phyloP scores from a whole-genome alignment of 1,284 basidiomycete species.

The Tylopilus sp. region DNA sequence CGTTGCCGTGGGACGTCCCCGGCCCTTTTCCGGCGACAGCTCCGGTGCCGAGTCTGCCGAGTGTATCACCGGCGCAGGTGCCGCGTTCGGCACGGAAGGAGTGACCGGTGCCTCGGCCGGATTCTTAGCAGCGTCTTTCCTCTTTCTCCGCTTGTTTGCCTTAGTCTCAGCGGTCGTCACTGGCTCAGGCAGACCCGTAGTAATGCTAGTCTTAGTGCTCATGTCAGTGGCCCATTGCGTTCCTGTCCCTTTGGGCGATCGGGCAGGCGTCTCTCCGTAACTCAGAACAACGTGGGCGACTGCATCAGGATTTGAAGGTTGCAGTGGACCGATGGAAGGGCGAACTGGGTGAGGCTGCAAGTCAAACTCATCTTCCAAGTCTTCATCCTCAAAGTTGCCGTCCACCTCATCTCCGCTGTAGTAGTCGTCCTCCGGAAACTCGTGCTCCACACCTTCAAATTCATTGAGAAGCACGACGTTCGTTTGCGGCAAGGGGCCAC shows the following conservation, averaged over 20 bases:
- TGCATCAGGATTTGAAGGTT: constrained; percentile 21
- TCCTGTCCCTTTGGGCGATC: constrained; percentile 7
- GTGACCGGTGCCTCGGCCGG: constrained; percentile 26
- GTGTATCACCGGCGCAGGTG: constrained; percentile 12
- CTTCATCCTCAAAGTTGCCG: constrained; percentile 43
- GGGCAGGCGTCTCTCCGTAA: constrained; percentile 36
- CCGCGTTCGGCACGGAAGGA: constrained; percentile 31
- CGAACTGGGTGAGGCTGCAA: constrained; percentile 24
- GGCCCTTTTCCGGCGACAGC: constrained; percentile 35
- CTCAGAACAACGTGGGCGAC: constrained; percentile 41
- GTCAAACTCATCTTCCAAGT: constrained; percentile 35
- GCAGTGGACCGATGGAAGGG: constrained; percentile 15
- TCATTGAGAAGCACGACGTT: constrained; percentile 44
- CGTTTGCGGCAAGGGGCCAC: constrained; percentile 34
- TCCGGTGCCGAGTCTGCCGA: constrained; percentile 34
- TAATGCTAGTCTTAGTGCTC: constrained; percentile 30
- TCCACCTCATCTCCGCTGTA: constrained; percentile 46
- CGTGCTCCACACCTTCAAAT: constrained; percentile 45
- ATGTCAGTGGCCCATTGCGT: constrained; percentile 13
- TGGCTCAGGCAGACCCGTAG: constrained; percentile 15
- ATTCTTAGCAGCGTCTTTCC: constrained; percentile 21
- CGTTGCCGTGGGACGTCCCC: constrained; percentile 38
- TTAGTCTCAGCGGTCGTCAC: constrained; percentile 22
- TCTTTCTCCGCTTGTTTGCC: constrained; percentile 39
- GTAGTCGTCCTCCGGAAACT: constrained; percentile 44